phyloP scores from a whole-genome alignment of 495 filamentous ascomycete genomes.

The Aspergillus funiculosus region DNA sequence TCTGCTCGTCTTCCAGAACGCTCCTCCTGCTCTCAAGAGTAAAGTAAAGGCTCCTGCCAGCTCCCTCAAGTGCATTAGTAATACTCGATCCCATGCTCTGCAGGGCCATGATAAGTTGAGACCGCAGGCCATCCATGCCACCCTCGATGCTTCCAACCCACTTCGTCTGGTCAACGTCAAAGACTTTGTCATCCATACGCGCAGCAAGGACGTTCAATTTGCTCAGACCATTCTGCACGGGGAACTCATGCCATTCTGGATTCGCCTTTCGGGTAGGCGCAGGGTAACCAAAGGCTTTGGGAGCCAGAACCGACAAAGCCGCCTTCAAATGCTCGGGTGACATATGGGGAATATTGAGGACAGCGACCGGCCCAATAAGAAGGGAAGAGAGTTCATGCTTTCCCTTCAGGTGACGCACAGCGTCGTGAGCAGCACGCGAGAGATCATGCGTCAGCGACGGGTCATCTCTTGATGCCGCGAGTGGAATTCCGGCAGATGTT shows the following conservation, averaged over 20 bases:
- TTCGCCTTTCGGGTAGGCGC: conserved; percentile 66
- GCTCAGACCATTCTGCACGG: conserved; percentile 70
- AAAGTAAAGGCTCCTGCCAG: conserved; percentile 72
- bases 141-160: conserved; percentile 83
- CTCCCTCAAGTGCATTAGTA: conserved; percentile 66
- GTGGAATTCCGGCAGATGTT: conserved; percentile 35
- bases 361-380: conserved; percentile 70
- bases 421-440: conserved; percentile 61
- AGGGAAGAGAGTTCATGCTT: conserved; percentile 67
- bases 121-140: conserved; percentile 74
- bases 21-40: conserved; percentile 72
- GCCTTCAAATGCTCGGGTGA: conserved; percentile 76
- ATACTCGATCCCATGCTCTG: conserved; percentile 68
- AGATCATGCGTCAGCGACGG: conserved; percentile 66
- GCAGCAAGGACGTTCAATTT: conserved; percentile 85
- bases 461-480: conserved; percentile 34
- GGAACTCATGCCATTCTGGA: conserved; percentile 71
- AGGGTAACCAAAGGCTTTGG: conserved; percentile 64
- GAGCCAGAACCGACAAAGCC: conserved; percentile 67
- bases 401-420: conserved; percentile 47
- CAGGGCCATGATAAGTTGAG: conserved; percentile 72
- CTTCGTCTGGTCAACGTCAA: conserved; percentile 71
- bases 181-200: conserved; percentile 71
- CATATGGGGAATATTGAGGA: conserved; percentile 74
- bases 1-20: conserved; percentile 69